Conservation (phyloP, 2,329 filamentous ascomycete species). For the Biscogniauxia mediterranea region DNA sequence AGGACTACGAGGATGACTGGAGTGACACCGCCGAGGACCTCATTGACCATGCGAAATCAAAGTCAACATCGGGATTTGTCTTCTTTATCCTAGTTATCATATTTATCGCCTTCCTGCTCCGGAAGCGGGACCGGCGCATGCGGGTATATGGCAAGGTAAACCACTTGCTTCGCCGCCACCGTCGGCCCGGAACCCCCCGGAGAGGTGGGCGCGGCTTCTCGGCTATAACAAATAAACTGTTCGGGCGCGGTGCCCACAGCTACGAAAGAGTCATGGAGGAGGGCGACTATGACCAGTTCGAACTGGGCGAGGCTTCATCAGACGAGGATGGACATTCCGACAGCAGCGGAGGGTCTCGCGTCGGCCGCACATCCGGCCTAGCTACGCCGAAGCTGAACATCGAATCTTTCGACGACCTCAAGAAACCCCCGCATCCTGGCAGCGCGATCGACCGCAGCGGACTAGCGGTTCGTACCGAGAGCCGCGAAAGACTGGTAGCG, state of each 20-base stretch:
- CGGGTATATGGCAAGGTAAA: constrained; percentile 56
- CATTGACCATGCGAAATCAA: constrained; percentile 63
- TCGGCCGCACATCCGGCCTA: constrained; percentile 64
- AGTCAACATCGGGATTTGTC: constrained; percentile 70
- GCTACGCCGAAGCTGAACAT: constrained; percentile 63
- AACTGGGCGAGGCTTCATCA: constrained; percentile 67
- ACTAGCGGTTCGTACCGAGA: constrained; percentile 79
- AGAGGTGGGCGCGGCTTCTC: constrained; percentile 49
- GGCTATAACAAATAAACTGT: constrained; percentile 59
- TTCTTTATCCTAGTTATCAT: constrained; percentile 74
- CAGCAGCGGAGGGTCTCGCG: constrained; percentile 45
- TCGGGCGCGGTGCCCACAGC: constrained; percentile 53
- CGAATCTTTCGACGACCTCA: constrained; percentile 49
- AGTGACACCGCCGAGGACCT: constrained; percentile 53
- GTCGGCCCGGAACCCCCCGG: constrained; percentile 45
- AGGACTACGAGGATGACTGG: constrained; percentile 52
- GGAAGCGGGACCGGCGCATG: constrained; percentile 73
- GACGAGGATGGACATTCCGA: constrained; percentile 65
- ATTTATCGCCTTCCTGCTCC: constrained; percentile 68
- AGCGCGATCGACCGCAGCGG: constrained; percentile 65
- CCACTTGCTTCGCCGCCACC: constrained; percentile 40
- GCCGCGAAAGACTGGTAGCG: constrained; percentile 71
- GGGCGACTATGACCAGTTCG: constrained; percentile 71
- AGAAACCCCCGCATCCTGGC: constrained; percentile 29
- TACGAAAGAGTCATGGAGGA: constrained; percentile 89